phyloP scores from a whole-genome alignment of 1,284 basidiomycete species.

The Malassezia furfur region DNA sequence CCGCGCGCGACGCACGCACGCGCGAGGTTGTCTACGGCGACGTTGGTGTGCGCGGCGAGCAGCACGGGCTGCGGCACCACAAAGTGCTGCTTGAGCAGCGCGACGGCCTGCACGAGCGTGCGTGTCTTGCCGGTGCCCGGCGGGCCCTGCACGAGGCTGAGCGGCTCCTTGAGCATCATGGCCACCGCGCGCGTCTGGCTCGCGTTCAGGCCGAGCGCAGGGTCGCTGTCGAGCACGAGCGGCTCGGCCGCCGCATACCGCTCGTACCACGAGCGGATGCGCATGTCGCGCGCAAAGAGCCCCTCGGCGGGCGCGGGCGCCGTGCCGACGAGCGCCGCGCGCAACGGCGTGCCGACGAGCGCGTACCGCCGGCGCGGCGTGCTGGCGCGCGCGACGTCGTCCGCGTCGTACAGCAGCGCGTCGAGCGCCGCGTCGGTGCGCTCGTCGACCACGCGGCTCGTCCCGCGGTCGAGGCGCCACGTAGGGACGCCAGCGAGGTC shows the following conservation, averaged over 20 bases:
- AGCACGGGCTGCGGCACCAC: constrained; percentile 72
- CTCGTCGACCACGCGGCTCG: constrained; percentile 59
- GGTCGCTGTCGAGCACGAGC: constrained; percentile 68
- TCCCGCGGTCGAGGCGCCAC: constrained; percentile 61
- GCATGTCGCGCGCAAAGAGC: constrained; percentile 54
- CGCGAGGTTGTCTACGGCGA: constrained; percentile 84
- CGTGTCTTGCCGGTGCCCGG: constrained; percentile 93
- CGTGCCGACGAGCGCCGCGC: constrained; percentile 51
- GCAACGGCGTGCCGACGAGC: constrained; percentile 29
- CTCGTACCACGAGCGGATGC: constrained; percentile 48
- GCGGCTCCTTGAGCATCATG: constrained; percentile 67
- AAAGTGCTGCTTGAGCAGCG: constrained; percentile 76
- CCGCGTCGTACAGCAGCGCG: constrained; percentile 57
- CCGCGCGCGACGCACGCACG: constrained; percentile 57
- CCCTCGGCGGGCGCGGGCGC: constrained; percentile 52
- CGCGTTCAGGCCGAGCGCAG: constrained; percentile 62
- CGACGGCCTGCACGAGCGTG: constrained; percentile 75
- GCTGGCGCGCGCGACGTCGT: constrained; percentile 39
- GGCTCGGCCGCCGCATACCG: constrained; percentile 53
- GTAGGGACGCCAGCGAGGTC: constrained; percentile 61
- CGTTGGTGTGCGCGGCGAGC: constrained; percentile 85
- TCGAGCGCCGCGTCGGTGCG: constrained; percentile 64
- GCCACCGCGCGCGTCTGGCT: constrained; percentile 77
- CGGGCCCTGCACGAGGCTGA: constrained; percentile 80
- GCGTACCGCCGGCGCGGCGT: constrained; percentile 26